Base-by-base conservation (phyloP, 495 filamentous ascomycete genomes). In the Penicillium angulare region DNA sequence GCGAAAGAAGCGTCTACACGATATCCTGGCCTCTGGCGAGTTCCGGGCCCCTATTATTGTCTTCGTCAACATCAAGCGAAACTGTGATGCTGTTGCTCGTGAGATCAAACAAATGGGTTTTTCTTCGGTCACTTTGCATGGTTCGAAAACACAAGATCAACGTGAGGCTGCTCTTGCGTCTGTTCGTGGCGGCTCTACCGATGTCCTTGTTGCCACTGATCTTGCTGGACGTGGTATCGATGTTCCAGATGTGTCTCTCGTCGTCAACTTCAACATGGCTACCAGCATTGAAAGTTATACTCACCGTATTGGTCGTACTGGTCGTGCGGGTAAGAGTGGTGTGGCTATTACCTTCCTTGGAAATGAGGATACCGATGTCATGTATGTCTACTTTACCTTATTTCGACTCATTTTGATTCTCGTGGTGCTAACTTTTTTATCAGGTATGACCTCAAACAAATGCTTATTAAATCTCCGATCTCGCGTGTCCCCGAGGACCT, bases 61-160 rank as follows among this genome's bases (percentile, higher is more conserved):
- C 44, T 99, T 99, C 64, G 93, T 99, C 79, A 99, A 99, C 69
- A 97, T 97, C 86, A 99, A 97, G 69, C 89, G 92, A 52, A 97
- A 97, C 75, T 96, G 91, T 75, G 93, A 99, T 67, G 90, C 92
- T 46, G 86, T 99, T 24, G 93, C 93, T 1, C 80, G 89, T 50
- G 92, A 97, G 63, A 93, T 99, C 79, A 95, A 95, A 63, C 84
- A 90, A 46, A 90, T 92, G 81, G 95, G 95, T 56, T 92, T 89
- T 73, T 89, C 85, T 12, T 85, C 88, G 1, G 92, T 95, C 60
- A 97, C 92, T 0, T 74, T 99, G 29, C 93, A 97, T 68, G 93
- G 95, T 52, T 86, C 82, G 72, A 99, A 99, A 69, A 95, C 91
- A 1, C 93, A 99, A 64, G 95, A 97, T 45, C 92, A 99, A 79